Conservation (phyloP, 2,329 filamentous ascomycete species). For the Ophiosphaerella narmari region DNA sequence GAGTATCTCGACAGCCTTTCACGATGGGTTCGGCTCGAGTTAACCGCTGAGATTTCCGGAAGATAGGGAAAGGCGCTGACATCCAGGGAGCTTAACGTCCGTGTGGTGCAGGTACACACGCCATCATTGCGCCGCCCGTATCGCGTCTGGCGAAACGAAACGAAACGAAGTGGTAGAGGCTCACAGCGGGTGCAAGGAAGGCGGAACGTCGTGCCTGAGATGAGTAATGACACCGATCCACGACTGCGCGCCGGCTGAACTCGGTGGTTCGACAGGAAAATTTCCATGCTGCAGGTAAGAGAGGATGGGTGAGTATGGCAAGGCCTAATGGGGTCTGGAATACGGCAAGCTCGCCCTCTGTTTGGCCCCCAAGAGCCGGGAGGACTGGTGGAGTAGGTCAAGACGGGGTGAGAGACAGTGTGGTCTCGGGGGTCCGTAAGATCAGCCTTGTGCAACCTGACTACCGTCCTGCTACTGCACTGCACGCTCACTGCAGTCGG, state of each 20-base stretch:
- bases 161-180: too few species aligned
- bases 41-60: conserved; percentile 28
- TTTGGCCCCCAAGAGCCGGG: conserved; percentile 21
- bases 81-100: conserved; percentile 22
- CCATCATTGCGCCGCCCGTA: conserved; percentile 12
- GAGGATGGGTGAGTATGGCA: conserved; percentile 7
- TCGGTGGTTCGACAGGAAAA: conserved; percentile 28
- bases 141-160: conserved; percentile 6
- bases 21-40: conserved; percentile 13
- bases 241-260: conserved; percentile 19
- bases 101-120: conserved; percentile 30
- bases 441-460: conserved; percentile 24
- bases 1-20: conserved; percentile 8
- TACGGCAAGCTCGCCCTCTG: not conserved
- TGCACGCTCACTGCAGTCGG: not conserved
- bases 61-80: conserved; percentile 26
- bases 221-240: conserved; percentile 14
- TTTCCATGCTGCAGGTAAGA: conserved; percentile 8
- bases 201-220: conserved; percentile 39
- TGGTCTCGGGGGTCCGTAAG: conserved; percentile 21
- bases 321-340: conserved; percentile 1
- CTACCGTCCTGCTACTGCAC: not conserved
- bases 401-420: conserved; percentile 20
- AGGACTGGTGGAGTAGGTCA: conserved; percentile 9
- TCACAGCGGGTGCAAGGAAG: conserved; percentile 10